Base-by-base conservation (phyloP, 192 early-diverging fungal genomes). In the Phycomyces nitens region DNA sequence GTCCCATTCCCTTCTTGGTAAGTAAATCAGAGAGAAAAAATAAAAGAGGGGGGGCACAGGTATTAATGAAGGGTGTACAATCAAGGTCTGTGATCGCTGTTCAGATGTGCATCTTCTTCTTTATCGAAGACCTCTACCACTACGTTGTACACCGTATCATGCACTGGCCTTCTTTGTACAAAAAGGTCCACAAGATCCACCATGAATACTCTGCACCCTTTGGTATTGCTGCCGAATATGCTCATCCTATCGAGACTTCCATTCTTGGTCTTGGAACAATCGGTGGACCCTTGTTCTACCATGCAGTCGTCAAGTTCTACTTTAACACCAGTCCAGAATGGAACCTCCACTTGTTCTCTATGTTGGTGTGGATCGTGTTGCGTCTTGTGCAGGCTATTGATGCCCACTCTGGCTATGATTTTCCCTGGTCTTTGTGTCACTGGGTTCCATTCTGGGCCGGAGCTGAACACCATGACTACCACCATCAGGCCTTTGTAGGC, bases 361-460 rank as follows among this genome's bases (percentile, higher is more conserved):
- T 96, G 77, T 76, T 90, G 57, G 71, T 77, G 34, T 98, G 96
- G 96, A 86, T 96, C 58, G 82, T 78, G 27, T 67, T 95, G 18
- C 81, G 92, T 27, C 76, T 95, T 42, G 80, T 91, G 67, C 90
- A 92, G 76, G 85, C 91, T 18, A 82, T 96, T 26, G 94, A 94
- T 66, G 88, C 90, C 50, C 95, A 98, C 74, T 92, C 91, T 27
- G 95, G 95, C 3, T 98, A 95, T 70, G 91, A 95, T 65, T 98
- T 96, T 65, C 95, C 95, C 29, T 96, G 94, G 94, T 91, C 89
- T 24, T 80, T 94, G 65, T 89, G 87, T 65, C 83, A 93, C 80
- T 86, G 83, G 41, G 21, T 94, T 43, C 92, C 92, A 18, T 88
- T 94, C 74, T 95, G 94, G 93, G 91, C 91, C 1, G 93, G 93